Evolutionary conservation across 257 asterid species (phyloP), one percentile per base, ranked within the genome.

Genomic region (Rehmannia glutinosa): DNA sequence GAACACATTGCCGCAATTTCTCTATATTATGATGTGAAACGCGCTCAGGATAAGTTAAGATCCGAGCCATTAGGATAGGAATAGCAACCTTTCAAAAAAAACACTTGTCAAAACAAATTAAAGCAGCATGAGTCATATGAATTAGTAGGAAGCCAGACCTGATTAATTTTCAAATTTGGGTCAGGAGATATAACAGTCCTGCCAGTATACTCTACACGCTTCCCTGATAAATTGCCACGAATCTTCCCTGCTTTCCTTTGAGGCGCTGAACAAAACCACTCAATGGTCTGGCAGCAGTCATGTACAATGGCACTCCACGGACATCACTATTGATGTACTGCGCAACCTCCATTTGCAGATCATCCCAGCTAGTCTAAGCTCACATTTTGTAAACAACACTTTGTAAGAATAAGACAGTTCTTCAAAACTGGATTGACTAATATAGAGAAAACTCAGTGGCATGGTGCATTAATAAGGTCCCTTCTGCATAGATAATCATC

Each of bases 131-230:
- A 19, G 49, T 30, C 39, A 69, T 61, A 41, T 19, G 38, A 19
- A 41, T 41, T 58, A 73, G 59, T 39, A 58, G 46, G 74, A 36
- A 59, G 61, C 46, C 65, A 35, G 30, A 93, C 99, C 99, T 93
- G 91, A 20, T 82, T 86, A 64, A 93, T 93, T 75, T 85, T 86
- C 74, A 93, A 78, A 77, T 93, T 93, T 27, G 97, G 99, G 68
- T 93, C 99, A 17, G 96, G 99, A 65, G 97, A 93, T 71, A 93
- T 93, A 63, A 93, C 99, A 35, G 99, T 93, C 80, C 99, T 83
- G 62, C 97, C 97, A 41, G 97, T 90, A 74, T 32, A 93, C 73
- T 93, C 99, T 35, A 90, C 99, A 75, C 99, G 97, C 83, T 93
- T 93, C 58, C 99, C 99, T 0, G 92, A 90, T 70, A 93, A 81